Percentiles rank a stretch among this genome's conserved stretches.
phyloP scores from a whole-genome alignment of 192 early-diverging fungal genomes.

The Coemansia sp. region DNA sequence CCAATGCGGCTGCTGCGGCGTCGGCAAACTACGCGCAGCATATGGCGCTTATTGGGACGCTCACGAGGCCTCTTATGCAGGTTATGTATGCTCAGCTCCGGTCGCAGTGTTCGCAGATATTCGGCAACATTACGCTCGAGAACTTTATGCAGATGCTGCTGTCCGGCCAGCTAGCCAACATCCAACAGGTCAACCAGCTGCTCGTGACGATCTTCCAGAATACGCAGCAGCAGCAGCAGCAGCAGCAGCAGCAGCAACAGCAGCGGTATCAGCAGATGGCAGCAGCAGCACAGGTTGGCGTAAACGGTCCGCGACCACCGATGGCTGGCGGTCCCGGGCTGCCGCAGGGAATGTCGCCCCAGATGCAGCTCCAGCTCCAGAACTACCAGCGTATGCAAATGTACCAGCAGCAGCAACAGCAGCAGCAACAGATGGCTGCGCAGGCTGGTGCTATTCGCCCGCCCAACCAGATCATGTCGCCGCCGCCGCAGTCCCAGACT shows the following conservation, averaged over 20 bases:
- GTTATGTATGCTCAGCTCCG: slow-evolving; percentile 21
- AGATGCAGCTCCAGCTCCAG: neutral
- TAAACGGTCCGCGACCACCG: neutral
- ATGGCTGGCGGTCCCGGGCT: neutral
- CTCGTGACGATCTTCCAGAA: slow-evolving; percentile 10
- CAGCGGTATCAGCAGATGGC: neutral
- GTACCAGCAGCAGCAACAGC: slow-evolving; percentile 24
- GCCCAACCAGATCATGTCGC: slow-evolving; percentile 23
- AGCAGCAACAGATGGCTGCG: slow-evolving; percentile 19
- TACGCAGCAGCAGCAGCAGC: slow-evolving; percentile 12
- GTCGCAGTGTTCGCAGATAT: slow-evolving; percentile 20
- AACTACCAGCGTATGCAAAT: neutral
- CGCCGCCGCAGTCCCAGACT: slow-evolving; percentile 7
- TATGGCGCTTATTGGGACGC: slow-evolving; percentile 20
- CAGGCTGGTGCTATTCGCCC: slow-evolving; percentile 10
- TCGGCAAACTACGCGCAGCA: slow-evolving; percentile 22
- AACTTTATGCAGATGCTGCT: slow-evolving; percentile 26
- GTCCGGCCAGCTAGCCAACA: slow-evolving; percentile 17
- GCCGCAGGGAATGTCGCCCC: slow-evolving; percentile 15
- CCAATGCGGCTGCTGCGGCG: neutral
- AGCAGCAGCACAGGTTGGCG: neutral
- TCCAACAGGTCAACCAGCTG: slow-evolving; percentile 22
- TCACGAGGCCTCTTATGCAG: slow-evolving; percentile 20
- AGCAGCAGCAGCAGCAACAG: neutral
- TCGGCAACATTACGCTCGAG: slow-evolving; percentile 21